Conservation (phyloP, 2,329 filamentous ascomycete genomes). For the Alternaria angustiovoidea region DNA sequence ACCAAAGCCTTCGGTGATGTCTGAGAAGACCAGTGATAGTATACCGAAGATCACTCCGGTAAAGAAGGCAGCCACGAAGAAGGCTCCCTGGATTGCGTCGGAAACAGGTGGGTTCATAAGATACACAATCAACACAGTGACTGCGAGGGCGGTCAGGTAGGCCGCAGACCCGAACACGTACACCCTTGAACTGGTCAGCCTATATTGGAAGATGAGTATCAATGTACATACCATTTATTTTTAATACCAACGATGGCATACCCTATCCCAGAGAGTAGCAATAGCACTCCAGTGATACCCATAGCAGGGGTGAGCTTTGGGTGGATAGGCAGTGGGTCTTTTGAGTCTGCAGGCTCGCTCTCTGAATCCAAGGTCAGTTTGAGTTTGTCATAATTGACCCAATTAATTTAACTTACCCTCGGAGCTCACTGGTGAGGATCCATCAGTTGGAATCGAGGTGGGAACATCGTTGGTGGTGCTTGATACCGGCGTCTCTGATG, state of each 20-base stretch:
- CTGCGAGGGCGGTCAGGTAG: constrained; percentile 74
- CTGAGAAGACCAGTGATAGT: constrained; percentile 78
- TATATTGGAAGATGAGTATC: not conserved
- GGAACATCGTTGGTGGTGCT: constrained; percentile 27
- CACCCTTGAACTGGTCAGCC: constrained; percentile 42
- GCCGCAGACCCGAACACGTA: constrained; percentile 75
- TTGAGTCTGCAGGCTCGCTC: constrained; percentile 19
- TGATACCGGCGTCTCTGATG: constrained; percentile 19
- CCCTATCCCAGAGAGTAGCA: constrained; percentile 74
- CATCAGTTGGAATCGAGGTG: constrained; percentile 24
- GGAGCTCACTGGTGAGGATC: constrained; percentile 28
- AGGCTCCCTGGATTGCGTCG: constrained; percentile 81
- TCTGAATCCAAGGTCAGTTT: constrained; percentile 16
- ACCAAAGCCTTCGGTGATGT: constrained; percentile 83
- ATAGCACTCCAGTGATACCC: constrained; percentile 77
- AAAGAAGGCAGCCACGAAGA: constrained; percentile 78
- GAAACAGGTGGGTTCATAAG: constrained; percentile 82
- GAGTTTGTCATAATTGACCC: not conserved
- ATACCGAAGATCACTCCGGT: constrained; percentile 79
- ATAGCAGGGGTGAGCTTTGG: constrained; percentile 82
- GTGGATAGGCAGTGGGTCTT: constrained; percentile 68
- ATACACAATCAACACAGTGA: constrained; percentile 85
- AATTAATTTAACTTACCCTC: constrained; percentile 21
- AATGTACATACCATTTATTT: constrained; percentile 65
- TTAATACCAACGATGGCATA: constrained; percentile 84